These are phyloP conservation scores for Rhodofomes roseus DNA, from an alignment of 1,284 basidiomycete species.

Conservation along the genomic window DNA sequence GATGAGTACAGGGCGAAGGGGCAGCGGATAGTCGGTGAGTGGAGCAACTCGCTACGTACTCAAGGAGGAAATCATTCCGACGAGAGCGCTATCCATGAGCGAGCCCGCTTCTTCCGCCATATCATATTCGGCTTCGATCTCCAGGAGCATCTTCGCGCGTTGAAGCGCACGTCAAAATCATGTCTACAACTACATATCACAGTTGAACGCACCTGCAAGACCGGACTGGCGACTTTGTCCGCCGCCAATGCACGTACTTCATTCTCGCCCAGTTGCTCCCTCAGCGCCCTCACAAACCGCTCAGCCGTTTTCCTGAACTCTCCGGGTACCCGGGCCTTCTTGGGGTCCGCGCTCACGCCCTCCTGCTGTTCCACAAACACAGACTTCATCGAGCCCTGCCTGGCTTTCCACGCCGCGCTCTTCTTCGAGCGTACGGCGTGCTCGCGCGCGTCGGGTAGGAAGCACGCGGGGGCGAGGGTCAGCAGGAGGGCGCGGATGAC, in stretches of 20 bases:
- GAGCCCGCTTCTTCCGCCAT: conserved; percentile 61
- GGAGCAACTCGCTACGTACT: neutral
- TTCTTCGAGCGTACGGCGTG: conserved; percentile 66
- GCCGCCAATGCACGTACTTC: conserved; percentile 83
- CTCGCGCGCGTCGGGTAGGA: conserved; percentile 31
- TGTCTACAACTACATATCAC: too few species aligned
- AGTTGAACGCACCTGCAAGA: conserved; percentile 60
- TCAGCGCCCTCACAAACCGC: conserved; percentile 52
- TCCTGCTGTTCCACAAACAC: conserved; percentile 52
- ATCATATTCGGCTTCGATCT: conserved; percentile 69
- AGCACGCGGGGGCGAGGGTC: conserved; percentile 61
- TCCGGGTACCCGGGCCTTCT: conserved; percentile 33
- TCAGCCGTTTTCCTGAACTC: conserved; percentile 51
- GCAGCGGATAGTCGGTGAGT: neutral
- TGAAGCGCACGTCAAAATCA: too few species aligned
- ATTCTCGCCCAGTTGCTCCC: conserved; percentile 56
- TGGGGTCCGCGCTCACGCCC: conserved; percentile 26
- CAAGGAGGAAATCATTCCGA: conserved; percentile 59
- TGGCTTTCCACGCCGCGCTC: conserved; percentile 71
- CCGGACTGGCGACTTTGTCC: conserved; percentile 78
- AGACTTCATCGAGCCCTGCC: conserved; percentile 71
- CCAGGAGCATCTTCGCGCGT: conserved; percentile 63
- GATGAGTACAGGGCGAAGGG: neutral
- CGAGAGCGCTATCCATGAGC: conserved; percentile 78
- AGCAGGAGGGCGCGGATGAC: conserved; percentile 77